These are phyloP conservation scores for Cordyceps cateniannulata DNA, from an alignment of 2,329 filamentous ascomycete species.

Conservation along the genomic window DNA sequence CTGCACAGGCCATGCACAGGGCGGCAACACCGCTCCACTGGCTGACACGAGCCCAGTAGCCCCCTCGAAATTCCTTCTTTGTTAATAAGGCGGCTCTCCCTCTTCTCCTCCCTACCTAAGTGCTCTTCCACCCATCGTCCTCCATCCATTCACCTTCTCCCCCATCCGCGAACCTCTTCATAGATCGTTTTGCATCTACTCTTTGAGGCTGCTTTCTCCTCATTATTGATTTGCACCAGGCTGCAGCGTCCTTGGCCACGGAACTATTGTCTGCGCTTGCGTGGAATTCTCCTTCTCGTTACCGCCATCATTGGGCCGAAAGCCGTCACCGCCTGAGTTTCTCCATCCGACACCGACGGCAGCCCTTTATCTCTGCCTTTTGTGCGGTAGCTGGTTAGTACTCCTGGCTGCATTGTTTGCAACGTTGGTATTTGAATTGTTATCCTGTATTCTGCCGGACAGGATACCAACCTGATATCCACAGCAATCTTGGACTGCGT, in stretches of 20 bases:
- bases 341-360: neutral
- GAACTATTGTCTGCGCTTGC: neutral
- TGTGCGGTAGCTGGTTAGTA: neutral
- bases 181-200: slow-evolving; percentile 3
- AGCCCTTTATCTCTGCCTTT: neutral
- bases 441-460: neutral
- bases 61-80: slow-evolving; percentile 19
- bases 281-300: neutral
- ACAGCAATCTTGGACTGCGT: neutral
- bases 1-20: slow-evolving; percentile 15
- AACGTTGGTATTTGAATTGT: neutral
- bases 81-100: slow-evolving; percentile 15
- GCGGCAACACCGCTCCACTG: slow-evolving; percentile 13
- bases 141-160: slow-evolving; percentile 15
- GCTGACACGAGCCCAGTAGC: slow-evolving; percentile 1
- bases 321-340: slow-evolving; percentile 8
- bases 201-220: neutral
- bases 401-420: neutral
- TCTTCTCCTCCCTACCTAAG: slow-evolving; percentile 17
- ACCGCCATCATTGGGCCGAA: slow-evolving; percentile 4
- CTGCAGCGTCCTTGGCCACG: neutral
- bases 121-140: slow-evolving; percentile 14
- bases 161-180: slow-evolving; percentile 12
- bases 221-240: neutral
- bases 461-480: neutral